Evolutionary conservation across 164 flowering plant genomes (phyloP), one percentile per base, ranked within the genome.

Genomic region (Berberis thunbergii): DNA sequence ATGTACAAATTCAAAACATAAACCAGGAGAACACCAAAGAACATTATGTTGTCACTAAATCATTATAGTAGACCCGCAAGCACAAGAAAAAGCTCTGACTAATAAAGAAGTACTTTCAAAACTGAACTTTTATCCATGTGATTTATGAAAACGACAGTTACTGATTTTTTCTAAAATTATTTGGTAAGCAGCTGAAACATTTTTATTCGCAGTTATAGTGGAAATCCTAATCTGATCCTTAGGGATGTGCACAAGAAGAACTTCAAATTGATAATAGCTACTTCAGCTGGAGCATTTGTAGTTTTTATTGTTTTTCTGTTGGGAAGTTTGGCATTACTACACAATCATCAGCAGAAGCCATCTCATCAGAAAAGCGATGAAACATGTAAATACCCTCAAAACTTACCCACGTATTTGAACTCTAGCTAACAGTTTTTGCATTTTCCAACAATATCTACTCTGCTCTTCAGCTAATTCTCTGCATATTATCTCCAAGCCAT

Each of bases 191-290:
- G 46, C 59, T 43, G 63, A 5, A 39, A 10, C 42, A 12, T 68
- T 58, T 69, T 70, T 43, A 69, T 62, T 58, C 77, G 72, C 88
- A 92, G 98, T 1, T 88, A 75, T 67, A 84, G 79, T 62, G 80
- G 74, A 43, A 92, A 92, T 76, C 81, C 80, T 60, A 65, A 72
- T 60, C 82, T 92, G 10, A 76, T 67, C 57, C 78, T 53, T 64
- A 77, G 48, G 65, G 65, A 70, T 70, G 65, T 64, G 49, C 74
- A 69, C 52, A 75, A 61, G 26, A 26, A 26, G 69, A 82, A 64
- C 49, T 62, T 73, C 61, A 81, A 75, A 78, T 56, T 82, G 73
- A 75, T 83, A 52, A 49, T 85, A 55, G 89, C 84, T 71, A 57
- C 57, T 64, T 76, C 85, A 71, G 50, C 83, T 54, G 87, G 79